A percentile compares a stretch with the other conserved stretches of the same genome.
Conservation (phyloP, 495 filamentous ascomycete genomes). For the Trichocladium antarcticum region DNA sequence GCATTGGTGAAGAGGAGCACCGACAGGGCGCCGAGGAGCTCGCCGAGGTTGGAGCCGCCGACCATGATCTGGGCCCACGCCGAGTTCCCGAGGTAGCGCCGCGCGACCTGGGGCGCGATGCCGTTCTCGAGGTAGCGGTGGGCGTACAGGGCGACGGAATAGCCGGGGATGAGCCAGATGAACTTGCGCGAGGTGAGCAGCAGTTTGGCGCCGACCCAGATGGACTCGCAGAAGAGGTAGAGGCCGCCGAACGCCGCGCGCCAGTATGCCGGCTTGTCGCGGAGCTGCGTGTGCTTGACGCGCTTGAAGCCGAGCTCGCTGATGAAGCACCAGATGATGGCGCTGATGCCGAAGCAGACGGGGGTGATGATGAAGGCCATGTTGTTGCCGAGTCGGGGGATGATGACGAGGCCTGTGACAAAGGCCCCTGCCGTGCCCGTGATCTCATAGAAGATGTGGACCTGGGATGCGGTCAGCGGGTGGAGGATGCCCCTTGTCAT, state of each 20-base stretch:
- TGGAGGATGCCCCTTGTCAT: no score
- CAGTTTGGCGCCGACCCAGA: constrained; percentile 31
- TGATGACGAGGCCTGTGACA: constrained; percentile 32
- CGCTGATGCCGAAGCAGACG: constrained; percentile 29
- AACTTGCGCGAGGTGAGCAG: constrained; percentile 36
- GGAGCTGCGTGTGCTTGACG: background rate
- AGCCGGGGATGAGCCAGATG: constrained; percentile 36
- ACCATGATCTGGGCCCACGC: constrained; percentile 39
- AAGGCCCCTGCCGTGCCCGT: constrained; percentile 35
- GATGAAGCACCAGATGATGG: constrained; percentile 32
- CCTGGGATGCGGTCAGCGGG: background rate
- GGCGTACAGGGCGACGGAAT: constrained; percentile 35
- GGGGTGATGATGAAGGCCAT: constrained; percentile 36
- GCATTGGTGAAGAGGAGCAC: constrained; percentile 35
- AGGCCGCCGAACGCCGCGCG: constrained; percentile 24
- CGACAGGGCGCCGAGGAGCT: constrained; percentile 33
- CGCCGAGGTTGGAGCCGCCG: constrained; percentile 36
- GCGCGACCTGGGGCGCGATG: constrained; percentile 32
- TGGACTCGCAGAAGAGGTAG: constrained; percentile 29
- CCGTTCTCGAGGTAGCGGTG: constrained; percentile 39
- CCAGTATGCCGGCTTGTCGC: constrained; percentile 10
- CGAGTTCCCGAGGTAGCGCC: constrained; percentile 30
- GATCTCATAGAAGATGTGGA: constrained; percentile 39
- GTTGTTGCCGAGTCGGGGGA: constrained; percentile 36
- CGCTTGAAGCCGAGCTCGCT: constrained; percentile 24